A percentile compares a stretch with the other conserved stretches of the same genome.
Evolutionary conservation across 306 rosid species (phyloP).

Genomic region (Medicago arabica): DNA sequence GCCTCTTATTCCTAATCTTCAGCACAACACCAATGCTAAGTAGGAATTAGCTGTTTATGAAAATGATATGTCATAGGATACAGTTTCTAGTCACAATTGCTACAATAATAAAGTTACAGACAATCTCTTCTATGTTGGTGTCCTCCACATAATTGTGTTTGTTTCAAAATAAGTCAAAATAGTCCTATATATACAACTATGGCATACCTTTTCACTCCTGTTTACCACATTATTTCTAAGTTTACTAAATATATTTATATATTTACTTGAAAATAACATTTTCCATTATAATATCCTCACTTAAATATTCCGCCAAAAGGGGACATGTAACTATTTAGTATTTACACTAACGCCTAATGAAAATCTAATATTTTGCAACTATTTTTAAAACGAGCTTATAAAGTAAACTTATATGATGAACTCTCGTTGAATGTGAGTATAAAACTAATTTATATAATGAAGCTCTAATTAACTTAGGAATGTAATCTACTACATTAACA

Average conservation of each 20-base stretch:
- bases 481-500: neutral
- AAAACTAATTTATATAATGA: too few relatives aligned
- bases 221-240: neutral
- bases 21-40: constrained; percentile 29
- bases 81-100: constrained; percentile 24
- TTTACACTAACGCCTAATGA: too few relatives aligned
- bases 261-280: too few relatives aligned
- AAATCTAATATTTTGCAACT: too few relatives aligned
- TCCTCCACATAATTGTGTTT: constrained; percentile 19
- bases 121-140: constrained; percentile 33
- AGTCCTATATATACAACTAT: neutral
- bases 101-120: constrained; percentile 12
- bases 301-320: too few relatives aligned
- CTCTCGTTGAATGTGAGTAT: too few relatives aligned
- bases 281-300: too few relatives aligned
- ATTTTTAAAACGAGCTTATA: too few relatives aligned
- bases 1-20: neutral
- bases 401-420: too few relatives aligned
- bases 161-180: neutral
- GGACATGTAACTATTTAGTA: too few relatives aligned
- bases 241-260: too few relatives aligned
- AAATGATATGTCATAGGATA: constrained; percentile 34
- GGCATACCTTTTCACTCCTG: neutral
- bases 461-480: too few relatives aligned
- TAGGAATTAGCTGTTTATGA: constrained; percentile 34